phyloP scores from a whole-genome alignment of 2,329 filamentous ascomycete genomes.

The Cylindrodendrum hubeiense region DNA sequence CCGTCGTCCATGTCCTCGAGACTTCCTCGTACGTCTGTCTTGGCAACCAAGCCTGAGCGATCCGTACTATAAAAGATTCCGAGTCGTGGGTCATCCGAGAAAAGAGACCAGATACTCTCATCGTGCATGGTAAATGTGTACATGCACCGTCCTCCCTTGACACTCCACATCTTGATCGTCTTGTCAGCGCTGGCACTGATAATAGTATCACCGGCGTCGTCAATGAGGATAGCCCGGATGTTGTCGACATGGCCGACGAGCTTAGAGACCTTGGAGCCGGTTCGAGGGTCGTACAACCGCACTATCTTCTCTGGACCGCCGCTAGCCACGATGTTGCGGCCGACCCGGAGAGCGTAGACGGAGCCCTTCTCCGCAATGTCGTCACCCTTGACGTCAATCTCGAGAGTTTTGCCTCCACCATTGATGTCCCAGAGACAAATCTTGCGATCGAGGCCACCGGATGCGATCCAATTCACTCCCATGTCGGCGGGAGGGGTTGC shows the following conservation, averaged over 20 bases:
- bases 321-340: conserved; percentile 85
- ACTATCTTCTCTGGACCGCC: conserved; percentile 96
- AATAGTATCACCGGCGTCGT: conserved; percentile 88
- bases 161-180: conserved; percentile 98
- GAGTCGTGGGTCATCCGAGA: conserved; percentile 86
- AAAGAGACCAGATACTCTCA: conserved; percentile 96
- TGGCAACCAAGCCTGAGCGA: conserved; percentile 91
- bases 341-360: conserved; percentile 89
- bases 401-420: conserved; percentile 85
- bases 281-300: conserved; percentile 89
- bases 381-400: conserved; percentile 87
- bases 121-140: conserved; percentile 99
- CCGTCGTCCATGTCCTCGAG: conserved; percentile 82
- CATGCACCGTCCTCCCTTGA: conserved; percentile 95
- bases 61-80: conserved; percentile 96
- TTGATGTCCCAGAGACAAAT: conserved; percentile 95
- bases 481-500: conserved; percentile 75
- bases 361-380: conserved; percentile 92
- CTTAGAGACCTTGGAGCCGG: conserved; percentile 92
- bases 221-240: conserved; percentile 90
- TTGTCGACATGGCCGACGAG: conserved; percentile 98
- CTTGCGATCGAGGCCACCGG: conserved; percentile 91
- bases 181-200: conserved; percentile 96
- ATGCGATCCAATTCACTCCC: conserved; percentile 87
- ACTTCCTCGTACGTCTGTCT: conserved; percentile 87